Conservation (phyloP, 106 monocot genomes). For the Dendrobium nobile region DNA sequence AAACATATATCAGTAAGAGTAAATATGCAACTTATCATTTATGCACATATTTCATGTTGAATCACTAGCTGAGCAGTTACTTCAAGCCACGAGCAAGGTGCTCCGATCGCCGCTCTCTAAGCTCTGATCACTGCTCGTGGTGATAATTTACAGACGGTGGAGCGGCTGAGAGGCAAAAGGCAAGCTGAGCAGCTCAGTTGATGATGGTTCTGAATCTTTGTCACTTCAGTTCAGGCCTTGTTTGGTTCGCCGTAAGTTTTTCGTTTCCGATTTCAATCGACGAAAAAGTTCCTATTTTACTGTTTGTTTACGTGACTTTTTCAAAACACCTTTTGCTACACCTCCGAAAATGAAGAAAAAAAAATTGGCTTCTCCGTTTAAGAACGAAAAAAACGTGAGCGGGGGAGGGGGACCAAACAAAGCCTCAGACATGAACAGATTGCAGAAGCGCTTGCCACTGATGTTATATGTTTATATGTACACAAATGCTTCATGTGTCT, state of each 20-base stretch:
- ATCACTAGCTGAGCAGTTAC: slow-evolving; percentile 2
- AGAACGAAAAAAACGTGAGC: no score
- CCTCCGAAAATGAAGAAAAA: no score
- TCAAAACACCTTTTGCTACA: no score
- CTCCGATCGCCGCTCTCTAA: background rate
- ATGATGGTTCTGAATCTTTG: background rate
- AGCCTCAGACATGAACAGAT: no score
- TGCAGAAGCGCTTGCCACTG: background rate
- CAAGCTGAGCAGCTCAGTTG: background rate
- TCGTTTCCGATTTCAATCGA: no score
- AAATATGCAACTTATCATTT: background rate
- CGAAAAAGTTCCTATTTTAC: no score
- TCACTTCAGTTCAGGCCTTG: background rate
- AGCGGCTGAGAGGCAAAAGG: no score
- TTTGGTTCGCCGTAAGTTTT: no score
- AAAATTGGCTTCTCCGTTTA: no score
- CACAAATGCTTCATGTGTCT: slow-evolving; percentile 23
- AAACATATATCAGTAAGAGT: slow-evolving; percentile 1
- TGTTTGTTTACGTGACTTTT: no score
- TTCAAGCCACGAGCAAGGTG: background rate
- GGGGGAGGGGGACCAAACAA: no score
- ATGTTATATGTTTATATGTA: no score
- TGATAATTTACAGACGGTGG: background rate
- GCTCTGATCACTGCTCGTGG: background rate
- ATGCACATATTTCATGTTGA: background rate